Evolutionary conservation across 345 rosid species (phyloP).

Genomic region (Populus davidiana): DNA sequence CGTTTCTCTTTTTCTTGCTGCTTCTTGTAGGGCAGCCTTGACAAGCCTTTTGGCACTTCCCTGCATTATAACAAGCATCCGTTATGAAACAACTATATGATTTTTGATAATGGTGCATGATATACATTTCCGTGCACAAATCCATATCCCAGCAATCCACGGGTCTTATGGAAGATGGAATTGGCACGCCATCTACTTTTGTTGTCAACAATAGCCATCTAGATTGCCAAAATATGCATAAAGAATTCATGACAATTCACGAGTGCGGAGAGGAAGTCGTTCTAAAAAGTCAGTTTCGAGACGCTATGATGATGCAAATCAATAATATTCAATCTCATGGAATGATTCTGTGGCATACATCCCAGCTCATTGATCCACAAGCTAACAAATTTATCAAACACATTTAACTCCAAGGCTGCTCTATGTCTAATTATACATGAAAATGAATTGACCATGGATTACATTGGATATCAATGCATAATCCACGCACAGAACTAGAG

Average conservation of each 20-base stretch:
- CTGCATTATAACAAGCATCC: constrained; percentile 31
- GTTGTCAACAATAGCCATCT: not conserved
- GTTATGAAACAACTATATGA: not conserved
- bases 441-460: not conserved
- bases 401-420: not conserved
- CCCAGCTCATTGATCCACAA: not conserved
- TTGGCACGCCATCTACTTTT: not conserved
- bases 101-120: no score
- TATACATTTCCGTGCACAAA: not conserved
- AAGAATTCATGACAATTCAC: not conserved
- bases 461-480: not conserved
- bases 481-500: not conserved
- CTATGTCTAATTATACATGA: not conserved
- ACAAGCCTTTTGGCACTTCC: constrained; percentile 88
- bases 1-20: constrained; percentile 84
- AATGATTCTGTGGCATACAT: not conserved
- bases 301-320: not conserved
- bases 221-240: not conserved
- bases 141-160: not conserved
- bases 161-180: not conserved
- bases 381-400: not conserved
- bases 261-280: not conserved
- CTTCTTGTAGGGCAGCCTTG: constrained; percentile 86
- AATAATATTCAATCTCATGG: not conserved
- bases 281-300: not conserved